Base-by-base conservation (phyloP, 208 protist species). In the Strigomonas galati region DNA sequence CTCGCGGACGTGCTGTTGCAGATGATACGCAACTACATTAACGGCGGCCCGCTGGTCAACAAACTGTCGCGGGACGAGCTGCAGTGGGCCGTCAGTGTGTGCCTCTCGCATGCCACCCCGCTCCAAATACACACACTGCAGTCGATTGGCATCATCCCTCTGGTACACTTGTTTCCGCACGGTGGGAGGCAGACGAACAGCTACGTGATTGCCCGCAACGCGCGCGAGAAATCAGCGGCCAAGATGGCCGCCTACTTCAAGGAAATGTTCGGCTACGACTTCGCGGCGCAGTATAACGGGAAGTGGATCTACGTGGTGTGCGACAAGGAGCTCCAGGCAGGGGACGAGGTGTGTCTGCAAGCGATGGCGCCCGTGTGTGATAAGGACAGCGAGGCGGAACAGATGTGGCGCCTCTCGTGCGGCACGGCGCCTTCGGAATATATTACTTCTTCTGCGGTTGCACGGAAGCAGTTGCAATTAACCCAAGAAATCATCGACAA, bases 1-100 rank as follows among this genome's bases (percentile, higher is more conserved):
- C 65, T 96, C 21, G 91, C 91, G 0, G 91, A 96, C 68, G 79
- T 96, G 48, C 68, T 96, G 3, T 71, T 96, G 17, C 91, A 96
- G 66, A 96, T 96, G 91, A 94, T 96, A 59, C 91, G 87, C 48
- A 96, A 96, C 74, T 96, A 96, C 74, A 78, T 96, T 31, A 88
- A 91, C 53, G 87, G 85, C 3, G 91, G 91, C 0, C 91, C 91
- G n/a, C 77, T 94, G 58, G 87, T 94, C 32, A 90, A 89, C 69
- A 93, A 93, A 73, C 68, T 96, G 52, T 67, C 84, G 12, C 69
- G 74, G 51, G 59, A 81, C 21, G 83, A 92, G n/a, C 74, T 96
- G 32, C 78, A 79, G n/a, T 96, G 91, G 87, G 87, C 87, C 0
- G 91, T 96, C 5, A 89, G 80, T 55, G 79, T 92, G 3, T 91